Evolutionary conservation across 305 asterid genomes (phyloP), one percentile per base, ranked within the genome.

Genomic region (Rubia balearica): DNA sequence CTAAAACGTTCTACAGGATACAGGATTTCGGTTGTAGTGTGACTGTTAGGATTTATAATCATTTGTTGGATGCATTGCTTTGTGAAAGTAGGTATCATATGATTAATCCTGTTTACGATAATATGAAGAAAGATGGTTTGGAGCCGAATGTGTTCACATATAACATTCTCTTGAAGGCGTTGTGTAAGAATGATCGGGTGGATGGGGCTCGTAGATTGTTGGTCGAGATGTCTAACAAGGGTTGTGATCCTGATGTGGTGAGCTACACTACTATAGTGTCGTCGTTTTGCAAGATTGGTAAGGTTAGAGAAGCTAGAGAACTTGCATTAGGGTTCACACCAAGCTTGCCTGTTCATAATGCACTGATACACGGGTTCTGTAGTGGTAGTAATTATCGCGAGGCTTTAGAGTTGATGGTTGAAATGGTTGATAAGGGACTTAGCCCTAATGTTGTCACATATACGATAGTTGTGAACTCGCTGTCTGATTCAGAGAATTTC

Each of bases 41-140:
- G 3, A 86, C 92, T 0, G 92, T 89, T 60, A 87, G 87, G 87
- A 85, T 93, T 70, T 90, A 93, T 79, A 93, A 90, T 74, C 90
- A 85, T 76, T 72, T 93, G 13, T 76, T 93, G 77, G 96, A 93
- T 86, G 94, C 96, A 56, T 83, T 93, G 89, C 90, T 93, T 30
- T 30, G 85, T 69, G 97, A 90, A 83, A 80, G 87, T 76, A 83
- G 83, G 86, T 93, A 86, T 77, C 85, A 81, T 53, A 83, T 83
- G 94, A 86, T 93, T 70, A 89, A 73, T 83, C 97, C 96, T 30
- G 27, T 90, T 65, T 90, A 90, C 53, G 76, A 78, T 66, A 85
- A 93, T 74, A 90, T 93, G 97, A 88, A 90, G 87, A 86, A 81
- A 73, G 97, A 93, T 46, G 96, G 96, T 43, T 41, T 93, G 76